A percentile compares a stretch with the other conserved stretches of the same genome.
Conservation (phyloP, 306 rosid species). For the Trichosanthes cucumerina region DNA sequence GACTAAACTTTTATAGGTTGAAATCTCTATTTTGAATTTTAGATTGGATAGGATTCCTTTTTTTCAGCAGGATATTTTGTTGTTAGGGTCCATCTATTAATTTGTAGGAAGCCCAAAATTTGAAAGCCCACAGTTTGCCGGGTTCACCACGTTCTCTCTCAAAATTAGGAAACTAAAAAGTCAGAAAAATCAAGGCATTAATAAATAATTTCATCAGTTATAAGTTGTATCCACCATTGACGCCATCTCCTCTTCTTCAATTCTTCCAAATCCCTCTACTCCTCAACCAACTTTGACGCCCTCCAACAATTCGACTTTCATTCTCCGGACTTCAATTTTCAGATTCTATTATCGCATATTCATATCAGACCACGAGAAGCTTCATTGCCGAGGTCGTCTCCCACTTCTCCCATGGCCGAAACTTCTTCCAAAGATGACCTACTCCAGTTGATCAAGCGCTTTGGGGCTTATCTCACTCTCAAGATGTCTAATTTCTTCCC, state of each 20-base stretch:
- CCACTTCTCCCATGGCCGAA: conserved; percentile 28
- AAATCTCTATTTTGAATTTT: too few relatives aligned
- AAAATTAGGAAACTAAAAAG: too few relatives aligned
- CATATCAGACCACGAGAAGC: background rate
- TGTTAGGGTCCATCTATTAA: too few relatives aligned
- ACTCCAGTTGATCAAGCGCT: conserved; percentile 63
- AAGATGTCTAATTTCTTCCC: conserved; percentile 61
- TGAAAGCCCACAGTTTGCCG: too few relatives aligned
- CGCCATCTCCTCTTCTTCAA: background rate
- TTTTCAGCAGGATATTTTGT: too few relatives aligned
- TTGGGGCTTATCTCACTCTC: conserved; percentile 61
- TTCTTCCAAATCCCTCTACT: background rate
- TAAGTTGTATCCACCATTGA: too few relatives aligned
- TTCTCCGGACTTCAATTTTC: background rate
- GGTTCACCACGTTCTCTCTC: too few relatives aligned
- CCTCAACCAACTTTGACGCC: background rate
- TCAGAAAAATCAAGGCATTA: too few relatives aligned
- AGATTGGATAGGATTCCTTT: too few relatives aligned
- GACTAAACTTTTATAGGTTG: too few relatives aligned
- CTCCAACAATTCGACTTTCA: background rate
- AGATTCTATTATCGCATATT: background rate
- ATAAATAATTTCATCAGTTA: too few relatives aligned
- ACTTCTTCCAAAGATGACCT: conserved; percentile 69
- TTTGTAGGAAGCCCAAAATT: too few relatives aligned
- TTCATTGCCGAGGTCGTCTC: conserved; percentile 9